Base-by-base conservation (phyloP, 1,284 basidiomycete species). In the Entoloma clypeatum region DNA sequence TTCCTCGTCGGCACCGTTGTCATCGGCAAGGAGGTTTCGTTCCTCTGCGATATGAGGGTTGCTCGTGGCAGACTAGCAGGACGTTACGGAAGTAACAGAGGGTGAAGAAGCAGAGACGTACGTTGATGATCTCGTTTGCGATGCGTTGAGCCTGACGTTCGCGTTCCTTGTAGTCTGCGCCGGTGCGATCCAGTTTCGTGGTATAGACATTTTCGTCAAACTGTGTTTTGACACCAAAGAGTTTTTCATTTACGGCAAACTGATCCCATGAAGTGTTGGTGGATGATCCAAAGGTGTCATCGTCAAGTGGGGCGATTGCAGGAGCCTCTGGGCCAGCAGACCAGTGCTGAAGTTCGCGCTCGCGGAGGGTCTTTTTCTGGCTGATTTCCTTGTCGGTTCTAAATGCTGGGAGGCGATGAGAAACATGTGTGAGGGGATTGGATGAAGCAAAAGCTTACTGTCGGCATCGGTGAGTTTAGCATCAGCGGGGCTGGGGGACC, bases 151-250 rank as follows among this genome's bases (percentile, higher is more conserved):
- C 96, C 58, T 86, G 81, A 49, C 82, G 77, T 66, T 98, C 95
- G 49, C 83, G 77, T 64, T 92, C 88, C 65, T 87, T 90, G 64
- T 79, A 98, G 61, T 94, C 92, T 19, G 86, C 79, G 17, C 79
- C 85, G 45, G 68, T 77, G 51, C 90, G 80, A 61, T 99, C 92
- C 36, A 99, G 74, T 67, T 84, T 92, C 29, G 95, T 99, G 14
- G 96, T 99, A 65, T 99, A 99, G 29, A 86, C 60, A 45, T 94
- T 88, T 67, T 99, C 95, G 56, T 97, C 85, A 62, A 92, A 99
- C 57, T 82, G 80, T 7, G 92, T 91, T 58, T 77, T 92, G 49
- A 94, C 81, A 13, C 96, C 96, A 59, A 97, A 98, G 47, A 92
- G 73, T 53, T 86, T 77, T 64, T 97, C 93, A 64, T 99, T 99